phyloP scores from a whole-genome alignment of 2,329 filamentous ascomycete genomes.

The Penicillium sp. region DNA sequence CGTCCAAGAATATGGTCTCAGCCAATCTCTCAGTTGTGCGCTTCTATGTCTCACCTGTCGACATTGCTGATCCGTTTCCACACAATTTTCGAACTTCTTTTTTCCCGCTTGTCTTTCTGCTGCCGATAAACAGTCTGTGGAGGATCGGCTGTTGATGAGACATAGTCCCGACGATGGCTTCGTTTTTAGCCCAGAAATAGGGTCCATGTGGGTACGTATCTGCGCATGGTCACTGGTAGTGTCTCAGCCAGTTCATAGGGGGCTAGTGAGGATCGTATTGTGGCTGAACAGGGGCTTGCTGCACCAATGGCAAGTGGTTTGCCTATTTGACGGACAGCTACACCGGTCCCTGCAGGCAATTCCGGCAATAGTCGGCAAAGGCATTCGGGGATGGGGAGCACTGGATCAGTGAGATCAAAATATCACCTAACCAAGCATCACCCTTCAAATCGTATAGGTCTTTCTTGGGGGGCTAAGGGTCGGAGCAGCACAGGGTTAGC shows the following conservation, averaged over 20 bases:
- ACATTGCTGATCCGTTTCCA: constrained; percentile 1
- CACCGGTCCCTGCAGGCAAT: neutral
- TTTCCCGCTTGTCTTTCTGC: neutral
- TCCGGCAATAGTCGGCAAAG: neutral
- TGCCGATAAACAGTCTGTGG: neutral
- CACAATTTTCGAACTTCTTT: neutral
- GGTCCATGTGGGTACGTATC: neutral
- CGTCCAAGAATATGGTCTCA: neutral
- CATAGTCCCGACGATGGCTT: neutral
- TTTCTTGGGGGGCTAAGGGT: too few relatives aligned
- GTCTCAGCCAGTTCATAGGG: constrained; percentile 12
- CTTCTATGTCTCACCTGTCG: constrained; percentile 1
- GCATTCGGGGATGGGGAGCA: neutral
- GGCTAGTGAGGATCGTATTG: neutral
- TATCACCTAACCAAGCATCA: neutral
- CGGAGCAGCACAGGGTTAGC: too few relatives aligned
- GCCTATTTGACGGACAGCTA: neutral
- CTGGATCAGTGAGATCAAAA: neutral
- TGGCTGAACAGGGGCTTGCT: constrained; percentile 1
- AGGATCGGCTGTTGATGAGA: constrained; percentile 2
- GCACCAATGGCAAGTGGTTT: neutral
- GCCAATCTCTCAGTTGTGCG: neutral
- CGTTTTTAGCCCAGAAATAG: neutral
- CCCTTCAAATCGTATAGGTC: neutral
- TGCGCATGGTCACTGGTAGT: constrained; percentile 7